A percentile compares a stretch with the other conserved stretches of the same genome.
phyloP scores from a whole-genome alignment of 148 eudicot species.

The Arctostaphylos glauca region DNA sequence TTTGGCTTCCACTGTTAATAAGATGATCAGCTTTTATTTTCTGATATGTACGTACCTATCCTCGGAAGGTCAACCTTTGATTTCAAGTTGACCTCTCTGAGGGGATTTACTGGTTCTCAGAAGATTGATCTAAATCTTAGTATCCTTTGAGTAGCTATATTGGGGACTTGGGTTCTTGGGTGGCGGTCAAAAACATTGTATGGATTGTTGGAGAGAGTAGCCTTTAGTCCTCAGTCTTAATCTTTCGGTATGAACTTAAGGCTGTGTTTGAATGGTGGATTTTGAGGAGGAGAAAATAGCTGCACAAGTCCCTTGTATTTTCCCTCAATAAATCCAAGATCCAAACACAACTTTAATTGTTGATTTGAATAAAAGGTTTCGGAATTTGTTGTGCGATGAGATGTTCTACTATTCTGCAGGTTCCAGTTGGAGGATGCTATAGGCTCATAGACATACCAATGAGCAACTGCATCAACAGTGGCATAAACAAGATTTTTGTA shows the following conservation, averaged over 20 bases:
- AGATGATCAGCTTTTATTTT: neutral
- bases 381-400: slow-evolving; percentile 10
- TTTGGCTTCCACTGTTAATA: neutral
- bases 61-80: neutral
- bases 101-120: neutral
- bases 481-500: slow-evolving; percentile 79
- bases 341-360: neutral
- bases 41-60: neutral
- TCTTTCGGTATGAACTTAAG: neutral
- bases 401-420: slow-evolving; percentile 45
- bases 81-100: neutral
- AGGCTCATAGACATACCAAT: slow-evolving; percentile 95
- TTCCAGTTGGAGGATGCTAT: slow-evolving; percentile 94
- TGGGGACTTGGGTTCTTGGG: neutral
- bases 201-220: neutral
- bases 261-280: neutral
- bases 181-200: neutral
- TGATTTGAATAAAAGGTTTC: neutral
- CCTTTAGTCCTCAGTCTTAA: neutral
- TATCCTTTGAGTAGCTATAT: neutral
- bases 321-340: neutral
- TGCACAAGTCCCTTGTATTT: neutral
- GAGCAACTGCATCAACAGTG: slow-evolving; percentile 98
- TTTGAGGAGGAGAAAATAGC: neutral
- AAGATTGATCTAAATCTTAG: neutral